These are phyloP conservation scores for Brassica napus DNA, from an alignment of 345 rosid genomes.

Conservation along the genomic window DNA sequence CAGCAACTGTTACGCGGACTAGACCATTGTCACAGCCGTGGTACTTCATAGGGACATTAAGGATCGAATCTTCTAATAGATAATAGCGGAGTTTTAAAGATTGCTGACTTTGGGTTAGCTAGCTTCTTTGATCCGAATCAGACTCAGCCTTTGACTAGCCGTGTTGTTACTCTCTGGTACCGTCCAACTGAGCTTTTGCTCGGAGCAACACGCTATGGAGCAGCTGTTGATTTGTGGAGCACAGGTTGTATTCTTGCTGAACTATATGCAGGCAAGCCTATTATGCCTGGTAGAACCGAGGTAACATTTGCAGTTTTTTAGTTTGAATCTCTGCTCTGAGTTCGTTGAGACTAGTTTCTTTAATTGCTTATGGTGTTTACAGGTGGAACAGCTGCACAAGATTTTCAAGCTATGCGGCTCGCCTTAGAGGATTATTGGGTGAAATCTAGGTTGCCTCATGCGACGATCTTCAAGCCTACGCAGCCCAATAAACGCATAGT, in stretches of 20 bases:
- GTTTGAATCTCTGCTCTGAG: constrained; percentile 3
- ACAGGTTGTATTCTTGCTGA: constrained; percentile 97
- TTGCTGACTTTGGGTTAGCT: constrained; percentile 97
- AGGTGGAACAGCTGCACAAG: constrained; percentile 99
- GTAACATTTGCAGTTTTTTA: constrained; percentile 37
- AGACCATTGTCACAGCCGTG: constrained; percentile 95
- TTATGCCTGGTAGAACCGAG: constrained; percentile 99
- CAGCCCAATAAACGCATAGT: too few relatives aligned
- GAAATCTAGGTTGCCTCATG: constrained; percentile 95
- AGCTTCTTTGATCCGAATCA: constrained; percentile 78
- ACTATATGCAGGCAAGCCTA: constrained; percentile 93
- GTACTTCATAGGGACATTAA: constrained; percentile 94
- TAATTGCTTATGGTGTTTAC: constrained; percentile 33
- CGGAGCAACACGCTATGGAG: constrained; percentile 87
- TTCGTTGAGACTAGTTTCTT: background rate
- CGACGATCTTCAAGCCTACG: too few relatives aligned
- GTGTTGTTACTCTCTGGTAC: constrained; percentile 98
- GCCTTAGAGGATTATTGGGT: constrained; percentile 91
- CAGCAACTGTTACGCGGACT: constrained; percentile 85
- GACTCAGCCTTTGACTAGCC: constrained; percentile 82
- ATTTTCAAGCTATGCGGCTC: constrained; percentile 99
- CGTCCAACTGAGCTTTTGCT: constrained; percentile 96
- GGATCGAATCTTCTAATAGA: constrained; percentile 95
- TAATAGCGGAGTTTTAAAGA: constrained; percentile 85
- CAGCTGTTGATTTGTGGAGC: constrained; percentile 97